Evolutionary conservation across 1,139 yeast genomes (phyloP).

Genomic region (Barnettozyma hawaiiensis): DNA sequence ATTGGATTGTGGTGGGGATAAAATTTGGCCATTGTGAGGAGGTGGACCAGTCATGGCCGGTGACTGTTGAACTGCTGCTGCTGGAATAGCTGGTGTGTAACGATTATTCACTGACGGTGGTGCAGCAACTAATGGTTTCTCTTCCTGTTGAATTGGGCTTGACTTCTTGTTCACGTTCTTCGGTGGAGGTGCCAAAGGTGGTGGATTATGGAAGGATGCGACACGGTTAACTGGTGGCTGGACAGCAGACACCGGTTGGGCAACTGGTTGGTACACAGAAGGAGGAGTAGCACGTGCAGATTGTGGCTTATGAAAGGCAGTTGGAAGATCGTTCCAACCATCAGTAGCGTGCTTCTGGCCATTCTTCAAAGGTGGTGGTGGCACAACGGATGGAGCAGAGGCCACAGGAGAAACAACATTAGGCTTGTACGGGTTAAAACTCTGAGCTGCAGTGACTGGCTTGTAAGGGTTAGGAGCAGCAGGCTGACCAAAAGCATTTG

Average conservation of each 20-base stretch:
- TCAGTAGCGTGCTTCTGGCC: constrained; percentile 57
- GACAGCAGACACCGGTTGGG: constrained; percentile 27
- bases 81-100: constrained; percentile 12
- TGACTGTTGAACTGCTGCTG: constrained; percentile 20
- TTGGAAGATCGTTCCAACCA: constrained; percentile 94
- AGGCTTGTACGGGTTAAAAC: constrained; percentile 15
- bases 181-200: constrained; percentile 29
- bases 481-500: constrained; percentile 8
- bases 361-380: constrained; percentile 33
- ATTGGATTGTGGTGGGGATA: constrained; percentile 21
- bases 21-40: constrained; percentile 10
- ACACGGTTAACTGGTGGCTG: constrained; percentile 20
- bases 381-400: constrained; percentile 10
- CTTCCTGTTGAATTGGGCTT: background rate
- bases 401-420: constrained; percentile 11
- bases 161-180: constrained; percentile 16
- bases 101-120: constrained; percentile 11
- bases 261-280: constrained; percentile 20
- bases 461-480: constrained; percentile 15
- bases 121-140: constrained; percentile 11
- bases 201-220: constrained; percentile 22
- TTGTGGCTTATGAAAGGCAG: constrained; percentile 47
- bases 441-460: constrained; percentile 13
- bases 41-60: constrained; percentile 19
- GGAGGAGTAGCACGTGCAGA: constrained; percentile 46